phyloP scores from a whole-genome alignment of 345 rosid species.

The Eucalyptus rudis region DNA sequence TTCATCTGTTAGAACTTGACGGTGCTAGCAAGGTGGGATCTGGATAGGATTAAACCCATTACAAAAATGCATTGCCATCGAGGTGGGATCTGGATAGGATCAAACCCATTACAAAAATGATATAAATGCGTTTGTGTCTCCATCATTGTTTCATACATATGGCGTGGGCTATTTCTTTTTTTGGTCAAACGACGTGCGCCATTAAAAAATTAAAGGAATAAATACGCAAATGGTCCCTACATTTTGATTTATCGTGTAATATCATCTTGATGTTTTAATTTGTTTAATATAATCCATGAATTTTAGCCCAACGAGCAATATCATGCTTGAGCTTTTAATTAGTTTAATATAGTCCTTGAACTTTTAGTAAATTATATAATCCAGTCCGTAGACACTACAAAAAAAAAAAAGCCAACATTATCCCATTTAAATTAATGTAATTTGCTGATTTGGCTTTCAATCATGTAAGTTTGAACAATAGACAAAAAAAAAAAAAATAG shows the following conservation, averaged over 20 bases:
- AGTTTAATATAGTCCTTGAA: rapidly evolving
- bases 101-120: background rate
- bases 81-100: background rate
- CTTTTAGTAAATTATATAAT: background rate
- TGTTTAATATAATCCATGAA: background rate
- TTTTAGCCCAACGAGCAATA: rapidly evolving
- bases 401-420: background rate
- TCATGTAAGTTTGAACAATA: background rate
- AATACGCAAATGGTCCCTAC: rapidly evolving
- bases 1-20: background rate
- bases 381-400: background rate
- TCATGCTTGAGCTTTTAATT: rapidly evolving
- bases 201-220: background rate
- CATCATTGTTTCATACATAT: background rate
- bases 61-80: no score
- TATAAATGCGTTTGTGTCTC: background rate
- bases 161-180: background rate
- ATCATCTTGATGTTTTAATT: background rate
- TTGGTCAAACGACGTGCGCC: background rate
- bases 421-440: background rate
- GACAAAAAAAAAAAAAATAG: rapidly evolving
- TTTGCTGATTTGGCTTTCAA: background rate
- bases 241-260: background rate
- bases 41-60: no score
- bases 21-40: no score